Evolutionary conservation across 2,329 filamentous ascomycete genomes (phyloP), one percentile per base, ranked within the genome.

Genomic region (Neofusicoccum cordaticola): DNA sequence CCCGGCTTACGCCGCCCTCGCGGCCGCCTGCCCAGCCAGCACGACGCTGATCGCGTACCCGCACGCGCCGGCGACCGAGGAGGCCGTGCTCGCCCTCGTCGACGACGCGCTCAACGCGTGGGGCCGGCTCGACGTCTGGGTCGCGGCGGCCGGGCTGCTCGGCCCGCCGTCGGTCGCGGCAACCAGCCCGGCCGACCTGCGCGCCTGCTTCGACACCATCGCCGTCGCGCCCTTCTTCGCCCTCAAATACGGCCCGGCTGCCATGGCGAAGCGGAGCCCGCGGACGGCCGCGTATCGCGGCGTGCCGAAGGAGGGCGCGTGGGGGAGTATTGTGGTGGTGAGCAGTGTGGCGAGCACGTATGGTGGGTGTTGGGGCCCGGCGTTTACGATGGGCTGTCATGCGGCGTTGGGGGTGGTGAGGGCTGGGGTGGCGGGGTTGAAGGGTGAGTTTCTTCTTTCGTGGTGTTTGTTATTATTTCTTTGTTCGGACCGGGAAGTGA

Each of bases 291-390:
- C 22, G 48, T 88, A 89, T 69, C 79, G 88, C 69, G 86, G 86
- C 0, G 83, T 85, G 12, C 84, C 84, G 0, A 88, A 88, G 69
- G 82, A 83, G 68, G 79, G 82, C 56, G 78, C 80, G n/a, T 88
- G 88, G 69, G 86, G 86, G 2, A 84, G 81, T 67, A 87, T 88
- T 65, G 81, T 88, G 48, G 85, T 88, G n/a, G 84, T 88, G 2
- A 82, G 81, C 17, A 82, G 79, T 50, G 84, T 87, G 0, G 86
- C 86, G 1, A 83, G 81, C 31, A 83, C 82, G 22, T 84, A 86
- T 67, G 86, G 85, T 7, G 77, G 80, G 2, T 86, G 84, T 70
- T 87, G 85, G 84, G 85, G 85, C 0, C 84, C 85, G 0, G 82
- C 80, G n/a, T 87, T 85, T 66, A 88, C 85, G 0, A 87, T 88